These are phyloP conservation scores for Aspergillus sp. DNA, from an alignment of 2,329 filamentous ascomycete species.

Conservation along the genomic window DNA sequence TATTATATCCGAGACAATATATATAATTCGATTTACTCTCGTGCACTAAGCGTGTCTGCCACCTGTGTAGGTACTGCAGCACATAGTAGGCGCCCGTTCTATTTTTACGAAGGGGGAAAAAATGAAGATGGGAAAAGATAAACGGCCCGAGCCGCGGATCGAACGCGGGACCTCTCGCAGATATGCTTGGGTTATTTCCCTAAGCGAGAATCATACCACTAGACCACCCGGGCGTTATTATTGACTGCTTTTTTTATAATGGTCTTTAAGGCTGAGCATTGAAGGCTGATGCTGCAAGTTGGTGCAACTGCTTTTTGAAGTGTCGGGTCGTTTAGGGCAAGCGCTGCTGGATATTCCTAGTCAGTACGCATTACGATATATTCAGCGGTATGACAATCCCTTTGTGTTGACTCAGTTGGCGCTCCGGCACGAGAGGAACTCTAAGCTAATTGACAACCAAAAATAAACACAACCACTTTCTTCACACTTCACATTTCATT, in stretches of 20 bases:
- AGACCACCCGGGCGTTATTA: conserved; percentile 10
- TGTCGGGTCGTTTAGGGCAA: too few relatives aligned
- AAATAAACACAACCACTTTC: neutral
- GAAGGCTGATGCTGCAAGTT: too few relatives aligned
- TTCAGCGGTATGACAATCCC: neutral
- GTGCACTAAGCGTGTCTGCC: too few relatives aligned
- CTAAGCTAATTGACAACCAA: neutral
- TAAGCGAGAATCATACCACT: conserved; percentile 19
- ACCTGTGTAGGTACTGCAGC: too few relatives aligned
- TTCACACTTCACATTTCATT: neutral
- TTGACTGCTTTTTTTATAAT: neutral
- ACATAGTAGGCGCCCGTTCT: too few relatives aligned
- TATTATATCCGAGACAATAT: neutral
- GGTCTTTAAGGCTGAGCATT: neutral
- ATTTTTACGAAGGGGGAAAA: conserved; percentile 1
- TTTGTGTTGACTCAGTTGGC: neutral
- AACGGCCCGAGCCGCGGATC: conserved; percentile 13
- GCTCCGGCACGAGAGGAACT: neutral
- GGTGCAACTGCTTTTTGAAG: too few relatives aligned
- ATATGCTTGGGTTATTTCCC: conserved; percentile 14
- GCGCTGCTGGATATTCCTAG: too few relatives aligned
- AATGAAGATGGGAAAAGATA: conserved; percentile 5
- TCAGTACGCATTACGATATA: neutral
- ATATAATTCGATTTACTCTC: neutral
- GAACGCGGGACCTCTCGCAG: conserved; percentile 17